Percentiles rank a stretch among this genome's conserved stretches.
Evolutionary conservation across 495 filamentous ascomycete species (phyloP).

Genomic region (Ascodesmis nigricans): DNA sequence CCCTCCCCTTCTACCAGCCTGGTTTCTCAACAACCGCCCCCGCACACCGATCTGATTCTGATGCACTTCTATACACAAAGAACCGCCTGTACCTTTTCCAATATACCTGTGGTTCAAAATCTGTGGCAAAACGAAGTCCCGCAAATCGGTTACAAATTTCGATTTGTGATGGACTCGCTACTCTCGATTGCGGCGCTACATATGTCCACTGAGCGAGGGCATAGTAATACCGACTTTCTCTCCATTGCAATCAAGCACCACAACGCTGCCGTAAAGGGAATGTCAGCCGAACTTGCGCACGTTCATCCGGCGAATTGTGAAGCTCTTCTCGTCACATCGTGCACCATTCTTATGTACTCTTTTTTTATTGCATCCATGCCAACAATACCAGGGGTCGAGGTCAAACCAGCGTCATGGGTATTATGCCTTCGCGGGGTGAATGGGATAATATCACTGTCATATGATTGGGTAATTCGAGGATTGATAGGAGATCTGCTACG

Average conservation of each 20-base stretch:
- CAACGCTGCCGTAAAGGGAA: conserved; percentile 6
- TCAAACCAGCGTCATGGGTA: conserved; percentile 16
- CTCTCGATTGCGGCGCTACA: conserved; percentile 24
- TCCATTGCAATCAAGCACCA: conserved; percentile 14
- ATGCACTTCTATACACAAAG: no score
- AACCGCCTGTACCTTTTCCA: no score
- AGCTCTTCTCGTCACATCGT: conserved; percentile 16
- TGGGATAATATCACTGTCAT: conserved; percentile 4
- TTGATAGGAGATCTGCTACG: conserved; percentile 4
- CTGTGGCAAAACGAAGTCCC: not conserved
- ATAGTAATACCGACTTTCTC: no score
- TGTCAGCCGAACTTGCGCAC: conserved; percentile 1
- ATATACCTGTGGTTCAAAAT: no score
- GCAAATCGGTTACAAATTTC: conserved; percentile 13
- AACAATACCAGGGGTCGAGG: no score
- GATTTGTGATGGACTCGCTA: conserved; percentile 23
- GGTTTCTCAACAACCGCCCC: no score
- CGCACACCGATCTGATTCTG: no score
- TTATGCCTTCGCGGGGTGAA: conserved; percentile 11
- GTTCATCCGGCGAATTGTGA: conserved; percentile 10
- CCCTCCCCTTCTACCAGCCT: no score
- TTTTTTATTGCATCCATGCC: no score
- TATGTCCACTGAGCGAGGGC: no score
- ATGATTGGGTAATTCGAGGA: conserved; percentile 8
- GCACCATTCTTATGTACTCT: no score